phyloP scores from a whole-genome alignment of 1,284 basidiomycete genomes.

The Cutaneotrichosporon sp. region DNA sequence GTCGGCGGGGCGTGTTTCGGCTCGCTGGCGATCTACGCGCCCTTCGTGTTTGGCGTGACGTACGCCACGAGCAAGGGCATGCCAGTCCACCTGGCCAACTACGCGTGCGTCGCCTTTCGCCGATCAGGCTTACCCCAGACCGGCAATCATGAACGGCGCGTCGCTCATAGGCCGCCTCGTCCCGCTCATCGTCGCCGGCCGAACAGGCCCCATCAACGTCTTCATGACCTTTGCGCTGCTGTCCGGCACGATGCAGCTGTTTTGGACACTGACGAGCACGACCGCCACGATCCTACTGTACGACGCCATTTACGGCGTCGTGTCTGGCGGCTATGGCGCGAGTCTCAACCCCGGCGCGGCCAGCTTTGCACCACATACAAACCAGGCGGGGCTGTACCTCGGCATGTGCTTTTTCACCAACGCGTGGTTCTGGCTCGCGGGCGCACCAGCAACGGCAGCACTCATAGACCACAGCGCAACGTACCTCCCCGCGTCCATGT shows the following conservation, averaged over 20 bases:
- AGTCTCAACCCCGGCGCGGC: conserved; percentile 29
- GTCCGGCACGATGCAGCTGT: conserved; percentile 28
- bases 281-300: conserved; percentile 25
- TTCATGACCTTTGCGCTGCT: conserved; percentile 20
- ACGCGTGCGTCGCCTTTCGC: too few relatives aligned
- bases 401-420: conserved; percentile 36
- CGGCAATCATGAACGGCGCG: conserved; percentile 32
- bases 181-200: conserved; percentile 32
- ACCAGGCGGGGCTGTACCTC: conserved; percentile 32
- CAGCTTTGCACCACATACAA: conserved; percentile 27
- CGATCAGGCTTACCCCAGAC: too few relatives aligned
- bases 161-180: conserved; percentile 34
- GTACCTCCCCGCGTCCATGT: conserved; percentile 31
- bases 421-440: conserved; percentile 33
- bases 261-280: conserved; percentile 25
- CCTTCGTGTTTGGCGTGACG: conserved; percentile 32
- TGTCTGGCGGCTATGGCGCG: conserved; percentile 31
- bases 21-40: conserved; percentile 30
- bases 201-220: conserved; percentile 36
- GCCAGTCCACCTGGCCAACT: conserved; percentile 22
- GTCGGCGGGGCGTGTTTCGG: conserved; percentile 21
- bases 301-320: conserved; percentile 32
- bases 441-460: conserved; percentile 29
- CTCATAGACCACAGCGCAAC: conserved; percentile 23
- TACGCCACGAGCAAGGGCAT: conserved; percentile 28